Base-by-base conservation (phyloP, 805 yeast species). In the Suhomyces sp. region DNA sequence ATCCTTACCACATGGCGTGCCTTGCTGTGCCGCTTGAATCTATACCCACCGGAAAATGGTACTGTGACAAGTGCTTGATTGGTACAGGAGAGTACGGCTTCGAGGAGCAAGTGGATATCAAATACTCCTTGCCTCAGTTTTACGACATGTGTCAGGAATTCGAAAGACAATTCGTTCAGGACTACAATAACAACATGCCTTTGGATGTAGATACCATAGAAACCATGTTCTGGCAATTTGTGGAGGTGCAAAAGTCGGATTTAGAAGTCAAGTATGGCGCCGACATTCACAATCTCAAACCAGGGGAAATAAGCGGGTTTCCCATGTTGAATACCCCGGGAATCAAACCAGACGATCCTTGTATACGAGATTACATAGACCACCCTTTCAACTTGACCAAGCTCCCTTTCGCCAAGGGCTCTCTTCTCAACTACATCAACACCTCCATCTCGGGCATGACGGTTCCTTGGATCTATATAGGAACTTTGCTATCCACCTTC, bases 391-490 rank as follows among this genome's bases (percentile, higher is more conserved):
- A 89, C 61, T 70, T 89, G 56, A 82, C 88, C 17, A 83, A 82
- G 53, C 67, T 90, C 20, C 96, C 97, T 0, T 83, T 78, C 65
- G 80, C 86, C 10, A 68, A 77, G 39, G 87, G 89, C 0, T 87
- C 96, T 0, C 68, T 87, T n/a, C 70, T 88, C 48, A 83, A 84
- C 51, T 81, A 81, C 59, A 77, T 87, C 51, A 80, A 81, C 51
- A 79, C 82, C 17, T 79, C 82, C 29, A 87, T 93, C 2, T 86
- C 96, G 0, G 98, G 98, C 0, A 92, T 92, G 90, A 91, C 97
- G 0, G 80, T 88, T 17, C 98, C 98, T 0, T 92, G 98, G 98
- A 79, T 91, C 2, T 92, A 92, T 62, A 83, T 92, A 13, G 98
- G 98, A 0, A 89, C 96, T 48, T 76, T 89, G 47, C 84, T 90